Evolutionary conservation across 1,284 basidiomycete genomes (phyloP).

Genomic region (Ustilago hordei): DNA sequence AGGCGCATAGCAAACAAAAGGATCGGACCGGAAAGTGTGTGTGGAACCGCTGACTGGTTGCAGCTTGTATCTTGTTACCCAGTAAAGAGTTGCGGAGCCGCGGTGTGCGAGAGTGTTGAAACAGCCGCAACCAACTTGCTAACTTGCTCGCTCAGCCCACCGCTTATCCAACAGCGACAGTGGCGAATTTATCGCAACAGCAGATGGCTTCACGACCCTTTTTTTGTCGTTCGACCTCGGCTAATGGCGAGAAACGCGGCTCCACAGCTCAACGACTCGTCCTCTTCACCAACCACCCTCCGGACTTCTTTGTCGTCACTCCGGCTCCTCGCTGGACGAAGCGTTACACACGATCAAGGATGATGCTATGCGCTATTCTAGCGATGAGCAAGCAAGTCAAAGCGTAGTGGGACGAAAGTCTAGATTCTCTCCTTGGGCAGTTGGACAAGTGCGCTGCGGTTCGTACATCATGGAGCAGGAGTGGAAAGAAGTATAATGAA

Average conservation of each 20-base stretch:
- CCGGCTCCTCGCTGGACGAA: neutral
- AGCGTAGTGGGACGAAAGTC: neutral
- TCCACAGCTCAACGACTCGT: neutral
- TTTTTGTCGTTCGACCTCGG: slow-evolving; percentile 1
- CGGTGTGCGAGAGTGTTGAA: neutral
- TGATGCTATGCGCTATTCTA: neutral
- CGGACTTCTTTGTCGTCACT: neutral
- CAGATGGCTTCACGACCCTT: neutral
- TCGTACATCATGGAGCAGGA: slow-evolving; percentile 13
- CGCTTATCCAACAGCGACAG: neutral
- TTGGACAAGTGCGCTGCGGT: neutral
- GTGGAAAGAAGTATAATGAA: neutral
- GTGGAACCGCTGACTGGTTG: neutral
- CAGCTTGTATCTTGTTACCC: neutral
- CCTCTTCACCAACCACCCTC: neutral
- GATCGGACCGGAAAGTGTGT: neutral
- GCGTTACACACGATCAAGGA: neutral
- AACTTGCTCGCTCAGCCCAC: neutral
- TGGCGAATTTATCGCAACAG: neutral
- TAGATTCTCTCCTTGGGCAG: neutral
- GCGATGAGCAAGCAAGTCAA: neutral
- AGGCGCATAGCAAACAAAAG: neutral
- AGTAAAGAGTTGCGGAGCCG: neutral
- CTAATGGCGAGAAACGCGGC: slow-evolving; percentile 7
- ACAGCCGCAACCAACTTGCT: neutral